Evolutionary conservation across 257 asterid genomes (phyloP), one percentile per base, ranked within the genome.

Genomic region (Solanum tacnaense): DNA sequence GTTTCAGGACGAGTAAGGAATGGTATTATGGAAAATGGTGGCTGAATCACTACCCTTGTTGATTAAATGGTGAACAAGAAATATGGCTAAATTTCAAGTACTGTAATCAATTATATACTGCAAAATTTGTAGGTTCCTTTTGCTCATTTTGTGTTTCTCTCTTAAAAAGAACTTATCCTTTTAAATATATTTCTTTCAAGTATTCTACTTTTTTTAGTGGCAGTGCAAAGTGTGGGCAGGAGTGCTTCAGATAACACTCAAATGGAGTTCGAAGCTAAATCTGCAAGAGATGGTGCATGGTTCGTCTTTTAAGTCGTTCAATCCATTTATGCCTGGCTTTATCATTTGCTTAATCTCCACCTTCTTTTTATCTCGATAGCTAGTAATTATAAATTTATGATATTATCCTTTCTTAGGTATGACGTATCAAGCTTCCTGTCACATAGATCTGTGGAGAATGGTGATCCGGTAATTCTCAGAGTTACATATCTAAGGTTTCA

Each of bases 271-370:
- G 98, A 96, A 95, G 99, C 98, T 49, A 94, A 94, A 90, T 96
- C 98, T 88, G 96, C 98, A 60, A 93, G 99, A 88, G 99, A 96
- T 92, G 99, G 99, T 90, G 99, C 99, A 91, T 97, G 99, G 99
- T 95, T 87, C 79, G 96, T 90, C 87, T 67, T 89, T 89, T 62
- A 7, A 38, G 62, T 18, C 87, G 46, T 75, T 52, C 44, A 23
- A 73, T 87, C 32, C 68, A 44, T 46, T 27, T 79, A 27, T 79
- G 41, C 36, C 5, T 39, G 21, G 68, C 72, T 81, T 44, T 18
- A 76, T 67, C 75, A 60, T 29, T 82, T 87, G 83, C 68, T 78
- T 81, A 46, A 15, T 85, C 9, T 46, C 85, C 38, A 46, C 9
- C 38, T 5, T 41, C 13, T 25, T 81, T 27, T 27, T 18, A 44